Conservation (phyloP, 129 eudicot genomes). For the Centrapalus pauciflorus region DNA sequence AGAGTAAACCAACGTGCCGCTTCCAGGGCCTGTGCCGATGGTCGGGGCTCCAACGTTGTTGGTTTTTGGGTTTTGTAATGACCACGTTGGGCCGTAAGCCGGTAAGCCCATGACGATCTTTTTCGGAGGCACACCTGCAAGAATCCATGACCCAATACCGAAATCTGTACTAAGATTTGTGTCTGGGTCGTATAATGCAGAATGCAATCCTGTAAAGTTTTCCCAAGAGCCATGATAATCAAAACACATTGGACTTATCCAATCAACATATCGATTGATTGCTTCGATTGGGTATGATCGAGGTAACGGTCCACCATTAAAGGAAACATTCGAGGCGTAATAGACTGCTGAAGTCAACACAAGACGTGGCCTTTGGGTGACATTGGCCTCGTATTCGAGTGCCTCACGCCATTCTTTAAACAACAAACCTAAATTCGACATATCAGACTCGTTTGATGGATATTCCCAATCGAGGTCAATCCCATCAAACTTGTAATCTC, state of each 20-base stretch:
- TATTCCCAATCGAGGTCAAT: slow-evolving; percentile 49
- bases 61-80: slow-evolving; percentile 26
- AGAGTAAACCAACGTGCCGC: slow-evolving; percentile 29
- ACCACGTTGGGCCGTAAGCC: slow-evolving; percentile 41
- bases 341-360: slow-evolving; percentile 35
- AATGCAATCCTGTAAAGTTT: slow-evolving; percentile 27
- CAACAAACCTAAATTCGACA: slow-evolving; percentile 34
- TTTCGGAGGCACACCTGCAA: slow-evolving; percentile 20
- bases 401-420: slow-evolving; percentile 38
- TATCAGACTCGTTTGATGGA: slow-evolving; percentile 29
- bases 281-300: slow-evolving; percentile 27
- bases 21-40: slow-evolving; percentile 33
- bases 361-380: slow-evolving; percentile 10
- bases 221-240: slow-evolving; percentile 39
- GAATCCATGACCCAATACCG: slow-evolving; percentile 42
- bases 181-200: slow-evolving; percentile 32
- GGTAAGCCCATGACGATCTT: slow-evolving; percentile 40
- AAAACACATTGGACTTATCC: slow-evolving; percentile 44
- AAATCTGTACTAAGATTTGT: slow-evolving; percentile 26
- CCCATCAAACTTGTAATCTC: slow-evolving; percentile 35
- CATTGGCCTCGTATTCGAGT: slow-evolving; percentile 29
- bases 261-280: slow-evolving; percentile 31
- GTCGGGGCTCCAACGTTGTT: slow-evolving; percentile 36
- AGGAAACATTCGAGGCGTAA: slow-evolving; percentile 20
- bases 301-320: slow-evolving; percentile 1